Evolutionary conservation across 768 basidiomycete species (phyloP), one percentile per base, ranked within the genome.

Genomic region (Mycena vitilis): DNA sequence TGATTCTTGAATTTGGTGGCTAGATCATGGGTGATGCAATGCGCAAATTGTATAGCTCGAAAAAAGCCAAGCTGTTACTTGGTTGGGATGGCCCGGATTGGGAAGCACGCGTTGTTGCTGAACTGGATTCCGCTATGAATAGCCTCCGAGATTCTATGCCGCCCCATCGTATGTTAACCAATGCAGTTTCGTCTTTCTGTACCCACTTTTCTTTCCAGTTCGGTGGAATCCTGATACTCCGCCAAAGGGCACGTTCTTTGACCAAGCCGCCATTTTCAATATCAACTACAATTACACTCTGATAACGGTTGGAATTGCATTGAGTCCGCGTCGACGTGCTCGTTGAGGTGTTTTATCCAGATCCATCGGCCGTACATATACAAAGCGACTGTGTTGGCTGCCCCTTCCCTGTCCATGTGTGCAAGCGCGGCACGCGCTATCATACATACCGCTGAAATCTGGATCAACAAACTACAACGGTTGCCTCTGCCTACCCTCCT

Each of bases 61-160:
- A 78, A 60, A 79, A 79, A 58, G 86, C 65, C 77, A 88, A 75
- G 78, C 59, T 77, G 3, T 58, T 77, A 4, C 71, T 76, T 12
- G 78, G 78, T 6, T 61, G 79, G n/a, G 70, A 88, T 84, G 80
- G 87, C 80, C 65, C 86, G 82, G 77, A 89, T 81, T 81, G 87
- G 85, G 84, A 87, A 58, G 80, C 82, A 57, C 79, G 82, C 6
- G 83, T 87, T 48, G 87, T 91, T 12, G 81, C 88, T 12, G 86
- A 89, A 58, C 77, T 91, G 13, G 89, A 91, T 74, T 88, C 87
- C 1, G 83, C 86, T 0, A 77, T 92, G 70, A 73, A 83, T 85
- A 69, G 84, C 22, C 92, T 91, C 88, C 82, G 88, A 23, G 86
- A 89, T 54, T 78, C 82, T 2, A 76, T 92, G 1, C 91, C 91